Base-by-base conservation (phyloP, 164 flowering plant genomes). In the Brasenia schreberi region DNA sequence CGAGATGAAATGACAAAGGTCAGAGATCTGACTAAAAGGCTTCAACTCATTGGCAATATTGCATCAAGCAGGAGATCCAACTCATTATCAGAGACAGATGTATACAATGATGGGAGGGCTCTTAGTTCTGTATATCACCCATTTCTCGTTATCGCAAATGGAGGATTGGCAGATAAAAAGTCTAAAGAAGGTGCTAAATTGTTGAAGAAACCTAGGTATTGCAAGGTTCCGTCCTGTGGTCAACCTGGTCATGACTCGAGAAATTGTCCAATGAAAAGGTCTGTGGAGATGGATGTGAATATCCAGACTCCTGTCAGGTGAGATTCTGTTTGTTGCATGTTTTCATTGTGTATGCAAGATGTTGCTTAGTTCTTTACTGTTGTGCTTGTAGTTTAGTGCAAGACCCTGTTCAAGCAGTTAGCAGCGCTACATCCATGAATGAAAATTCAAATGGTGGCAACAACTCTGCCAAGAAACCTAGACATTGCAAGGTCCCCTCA, bases 161-260 rank as follows among this genome's bases (percentile, higher is more conserved):
- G 56, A 49, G 12, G 56, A 49, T 49, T 9, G 10, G 16, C 16
- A 14, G 56, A 14, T 14, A 49, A 49, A 49, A 49, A 49, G 12
- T 14, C 10, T 49, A 14, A 49, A 49, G 63, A 27, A 61, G 63
- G 63, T 19, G 19, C 39, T 61, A 27, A 61, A 18, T 19, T 27
- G 39, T 18, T 19, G 12, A 61, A 18, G 39, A 61, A 61, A 61
- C 63, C 63, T 16, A 61, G 63, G 63, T 61, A n/a, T 19, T 61
- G 63, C 63, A 19, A 61, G 63, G 63, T 61, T 18, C 63, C 63
- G n/a, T 61, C 63, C 39, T 61, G 63, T 27, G 5, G 63, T 19
- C 63, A 61, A 61, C 12, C 63, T 61, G 63, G 63, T 18, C 63
- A 61, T 27, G 63, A 61, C 19, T 61, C 63, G 39, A 61, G 63